phyloP scores from a whole-genome alignment of 1,139 yeast genomes.

The Suhomyces taliae region DNA sequence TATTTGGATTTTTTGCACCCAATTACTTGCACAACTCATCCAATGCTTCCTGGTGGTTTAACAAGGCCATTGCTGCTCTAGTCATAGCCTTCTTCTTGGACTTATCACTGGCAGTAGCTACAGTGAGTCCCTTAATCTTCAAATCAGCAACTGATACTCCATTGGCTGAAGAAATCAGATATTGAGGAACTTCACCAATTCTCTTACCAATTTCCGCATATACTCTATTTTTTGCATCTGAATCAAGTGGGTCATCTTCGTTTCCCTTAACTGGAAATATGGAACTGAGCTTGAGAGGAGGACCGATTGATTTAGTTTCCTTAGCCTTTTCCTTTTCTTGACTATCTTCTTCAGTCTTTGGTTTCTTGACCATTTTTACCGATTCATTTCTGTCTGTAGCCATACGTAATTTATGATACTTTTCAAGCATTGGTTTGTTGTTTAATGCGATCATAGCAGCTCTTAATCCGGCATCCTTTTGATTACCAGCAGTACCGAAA shows the following conservation, averaged over 20 bases:
- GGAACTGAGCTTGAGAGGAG: conserved; percentile 5
- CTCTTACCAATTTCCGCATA: conserved; percentile 45
- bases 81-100: conserved; percentile 47
- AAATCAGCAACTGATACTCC: conserved; percentile 38
- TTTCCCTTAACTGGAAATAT: conserved; percentile 33
- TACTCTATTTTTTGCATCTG: conserved; percentile 42
- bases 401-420: conserved; percentile 60
- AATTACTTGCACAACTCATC: conserved; percentile 15
- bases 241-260: conserved; percentile 27
- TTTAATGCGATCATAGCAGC: conserved; percentile 72
- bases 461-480: conserved; percentile 65
- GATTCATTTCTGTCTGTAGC: conserved; percentile 57
- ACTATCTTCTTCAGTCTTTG: conserved; percentile 6
- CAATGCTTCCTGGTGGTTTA: conserved; percentile 34
- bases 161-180: conserved; percentile 31
- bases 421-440: conserved; percentile 61
- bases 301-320: not conserved
- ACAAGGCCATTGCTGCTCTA: conserved; percentile 47
- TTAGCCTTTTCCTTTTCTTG: conserved; percentile 4
- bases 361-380: conserved; percentile 16
- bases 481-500: conserved; percentile 57
- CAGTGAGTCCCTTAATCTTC: conserved; percentile 32
- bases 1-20: too few species aligned
- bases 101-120: conserved; percentile 42
- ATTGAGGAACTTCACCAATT: conserved; percentile 43